These are phyloP conservation scores for Trifolium fragiferum DNA, from an alignment of 306 rosid species.

Conservation along the genomic window DNA sequence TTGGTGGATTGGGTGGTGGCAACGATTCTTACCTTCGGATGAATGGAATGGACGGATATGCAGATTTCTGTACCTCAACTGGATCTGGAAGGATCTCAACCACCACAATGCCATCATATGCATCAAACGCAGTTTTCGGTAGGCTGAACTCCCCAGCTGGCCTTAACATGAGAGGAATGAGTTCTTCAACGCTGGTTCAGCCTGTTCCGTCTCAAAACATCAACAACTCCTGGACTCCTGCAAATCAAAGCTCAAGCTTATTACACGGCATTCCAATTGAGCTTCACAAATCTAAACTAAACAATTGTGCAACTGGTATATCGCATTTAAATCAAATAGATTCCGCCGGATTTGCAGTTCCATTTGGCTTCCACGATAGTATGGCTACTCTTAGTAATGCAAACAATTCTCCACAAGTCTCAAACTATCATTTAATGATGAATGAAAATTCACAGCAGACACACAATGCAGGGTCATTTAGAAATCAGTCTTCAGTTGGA, in stretches of 20 bases:
- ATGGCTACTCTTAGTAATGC: constrained; percentile 11
- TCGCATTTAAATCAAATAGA: constrained; percentile 55
- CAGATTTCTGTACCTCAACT: constrained; percentile 54
- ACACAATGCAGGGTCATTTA: constrained; percentile 46
- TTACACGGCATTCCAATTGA: constrained; percentile 65
- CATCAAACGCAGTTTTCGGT: constrained; percentile 62
- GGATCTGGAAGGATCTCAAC: constrained; percentile 62
- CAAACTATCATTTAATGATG: constrained; percentile 56
- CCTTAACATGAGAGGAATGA: constrained; percentile 63
- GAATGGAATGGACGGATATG: constrained; percentile 60
- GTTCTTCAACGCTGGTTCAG: constrained; percentile 59
- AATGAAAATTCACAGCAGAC: constrained; percentile 60
- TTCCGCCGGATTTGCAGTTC: constrained; percentile 51
- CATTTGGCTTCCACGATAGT: constrained; percentile 53
- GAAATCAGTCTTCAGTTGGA: constrained; percentile 60
- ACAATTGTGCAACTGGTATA: constrained; percentile 48
- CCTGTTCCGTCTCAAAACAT: constrained; percentile 59
- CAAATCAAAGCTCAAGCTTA: constrained; percentile 61
- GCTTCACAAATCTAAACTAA: constrained; percentile 60
- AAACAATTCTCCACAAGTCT: constrained; percentile 45
- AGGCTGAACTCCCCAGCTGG: constrained; percentile 73
- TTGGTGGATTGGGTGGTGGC: constrained; percentile 61
- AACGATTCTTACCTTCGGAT: constrained; percentile 58
- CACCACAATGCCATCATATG: constrained; percentile 59
- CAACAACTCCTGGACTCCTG: constrained; percentile 52